Conservation (phyloP, 2,329 filamentous ascomycete species). For the Monosporascus sp. region DNA sequence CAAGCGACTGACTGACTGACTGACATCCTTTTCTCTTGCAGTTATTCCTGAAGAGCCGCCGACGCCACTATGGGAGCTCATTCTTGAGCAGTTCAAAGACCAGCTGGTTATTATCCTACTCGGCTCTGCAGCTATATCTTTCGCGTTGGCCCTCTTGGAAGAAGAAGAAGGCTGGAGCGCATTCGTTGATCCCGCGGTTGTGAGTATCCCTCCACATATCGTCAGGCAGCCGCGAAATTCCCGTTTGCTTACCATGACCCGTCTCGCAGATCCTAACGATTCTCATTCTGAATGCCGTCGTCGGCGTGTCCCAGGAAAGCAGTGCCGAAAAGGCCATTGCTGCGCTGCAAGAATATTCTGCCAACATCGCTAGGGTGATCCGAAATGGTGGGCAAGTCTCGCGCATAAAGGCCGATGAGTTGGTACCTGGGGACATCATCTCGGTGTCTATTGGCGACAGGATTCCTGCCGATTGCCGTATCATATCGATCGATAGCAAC, state of each 20-base stretch:
- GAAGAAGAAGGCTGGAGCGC: conserved; percentile 92
- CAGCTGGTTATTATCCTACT: conserved; percentile 94
- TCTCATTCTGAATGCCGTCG: conserved; percentile 90
- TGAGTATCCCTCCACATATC: conserved; percentile 44
- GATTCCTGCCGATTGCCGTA: conserved; percentile 88
- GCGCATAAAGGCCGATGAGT: conserved; percentile 88
- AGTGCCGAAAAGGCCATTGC: conserved; percentile 98
- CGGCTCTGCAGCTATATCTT: conserved; percentile 87
- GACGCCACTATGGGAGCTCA: conserved; percentile 91
- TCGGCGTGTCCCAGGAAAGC: conserved; percentile 97
- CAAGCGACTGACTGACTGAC: too few species aligned
- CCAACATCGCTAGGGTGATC: conserved; percentile 92
- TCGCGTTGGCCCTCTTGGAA: conserved; percentile 88
- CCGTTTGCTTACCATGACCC: conserved; percentile 10
- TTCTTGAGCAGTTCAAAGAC: conserved; percentile 98
- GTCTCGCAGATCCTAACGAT: conserved; percentile 82
- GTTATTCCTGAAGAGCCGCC: conserved; percentile 80
- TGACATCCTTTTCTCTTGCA: conserved; percentile 18
- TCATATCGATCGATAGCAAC: conserved; percentile 91
- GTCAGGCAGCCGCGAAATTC: conserved; percentile 1
- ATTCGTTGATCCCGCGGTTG: conserved; percentile 92
- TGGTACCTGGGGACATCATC: conserved; percentile 91
- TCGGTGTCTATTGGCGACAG: conserved; percentile 85
- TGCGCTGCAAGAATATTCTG: conserved; percentile 96
- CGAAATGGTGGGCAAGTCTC: conserved; percentile 72